Percentiles rank a stretch among this genome's conserved stretches.
Conservation (phyloP, 495 filamentous ascomycete species). For the Aspergillus mulundensis region DNA sequence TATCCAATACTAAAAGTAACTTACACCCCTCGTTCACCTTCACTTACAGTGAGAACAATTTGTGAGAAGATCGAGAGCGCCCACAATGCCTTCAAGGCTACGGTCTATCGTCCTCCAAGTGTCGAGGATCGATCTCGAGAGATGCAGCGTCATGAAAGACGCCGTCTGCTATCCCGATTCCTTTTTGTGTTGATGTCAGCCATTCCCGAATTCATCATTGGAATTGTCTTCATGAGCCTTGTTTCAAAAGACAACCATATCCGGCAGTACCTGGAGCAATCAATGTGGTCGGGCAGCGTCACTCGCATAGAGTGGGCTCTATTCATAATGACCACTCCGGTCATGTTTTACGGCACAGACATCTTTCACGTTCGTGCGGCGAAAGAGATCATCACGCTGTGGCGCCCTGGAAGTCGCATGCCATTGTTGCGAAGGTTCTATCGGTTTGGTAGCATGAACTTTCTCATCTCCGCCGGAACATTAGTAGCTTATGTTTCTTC, state of each 20-base stretch:
- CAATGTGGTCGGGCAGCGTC: constrained; percentile 68
- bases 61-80: constrained; percentile 59
- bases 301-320: constrained; percentile 77
- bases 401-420: constrained; percentile 73
- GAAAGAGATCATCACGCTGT: constrained; percentile 75
- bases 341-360: constrained; percentile 86
- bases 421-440: constrained; percentile 77
- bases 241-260: constrained; percentile 53
- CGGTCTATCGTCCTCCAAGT: constrained; percentile 74
- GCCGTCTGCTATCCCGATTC: constrained; percentile 59
- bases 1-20: constrained; percentile 66
- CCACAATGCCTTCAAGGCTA: constrained; percentile 60
- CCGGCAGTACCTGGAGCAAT: constrained; percentile 61
- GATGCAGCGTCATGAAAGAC: constrained; percentile 62
- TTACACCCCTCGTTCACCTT: constrained; percentile 65
- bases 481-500: constrained; percentile 85
- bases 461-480: constrained; percentile 85
- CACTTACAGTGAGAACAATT: constrained; percentile 74
- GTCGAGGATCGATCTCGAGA: constrained; percentile 78
- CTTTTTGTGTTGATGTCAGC: constrained; percentile 67
- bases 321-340: constrained; percentile 81
- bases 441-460: constrained; percentile 95
- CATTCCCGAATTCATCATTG: constrained; percentile 85
- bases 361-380: constrained; percentile 75
- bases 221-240: constrained; percentile 87